phyloP scores from a whole-genome alignment of 2,329 filamentous ascomycete genomes.

The Clarireedia hainanense region DNA sequence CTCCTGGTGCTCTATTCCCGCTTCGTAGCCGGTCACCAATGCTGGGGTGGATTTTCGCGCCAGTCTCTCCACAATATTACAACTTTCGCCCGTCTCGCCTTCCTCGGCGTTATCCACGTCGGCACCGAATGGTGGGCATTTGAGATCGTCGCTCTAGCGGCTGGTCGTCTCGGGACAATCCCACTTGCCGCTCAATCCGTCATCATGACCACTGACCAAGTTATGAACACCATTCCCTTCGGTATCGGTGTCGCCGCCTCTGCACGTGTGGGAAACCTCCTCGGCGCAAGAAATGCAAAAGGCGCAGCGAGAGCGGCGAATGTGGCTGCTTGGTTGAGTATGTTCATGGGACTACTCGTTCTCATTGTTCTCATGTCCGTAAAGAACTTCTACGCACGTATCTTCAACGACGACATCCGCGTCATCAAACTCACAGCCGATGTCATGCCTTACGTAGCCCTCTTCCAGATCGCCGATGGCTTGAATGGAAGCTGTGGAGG shows the following conservation, averaged over 20 bases:
- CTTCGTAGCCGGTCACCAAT: slow-evolving; percentile 63
- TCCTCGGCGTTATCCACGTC: slow-evolving; percentile 73
- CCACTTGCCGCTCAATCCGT: slow-evolving; percentile 77
- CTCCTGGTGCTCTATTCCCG: slow-evolving; percentile 66
- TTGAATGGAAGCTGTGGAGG: slow-evolving; percentile 81
- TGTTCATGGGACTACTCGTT: slow-evolving; percentile 59
- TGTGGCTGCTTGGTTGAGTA: slow-evolving; percentile 64
- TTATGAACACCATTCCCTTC: slow-evolving; percentile 75
- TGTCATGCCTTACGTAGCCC: slow-evolving; percentile 77
- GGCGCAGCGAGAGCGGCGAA: slow-evolving; percentile 69
- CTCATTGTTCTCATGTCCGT: slow-evolving; percentile 62
- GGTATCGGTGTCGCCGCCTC: slow-evolving; percentile 78
- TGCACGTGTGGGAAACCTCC: slow-evolving; percentile 68
- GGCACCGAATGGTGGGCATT: slow-evolving; percentile 95
- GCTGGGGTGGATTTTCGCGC: slow-evolving; percentile 69
- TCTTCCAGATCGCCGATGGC: slow-evolving; percentile 87
- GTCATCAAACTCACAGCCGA: slow-evolving; percentile 67
- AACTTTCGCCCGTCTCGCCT: slow-evolving; percentile 65
- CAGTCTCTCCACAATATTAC: slow-evolving; percentile 58
- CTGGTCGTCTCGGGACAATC: slow-evolving; percentile 71
- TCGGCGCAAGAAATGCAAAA: slow-evolving; percentile 58
- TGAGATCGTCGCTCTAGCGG: slow-evolving; percentile 78
- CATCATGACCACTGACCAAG: slow-evolving; percentile 83
- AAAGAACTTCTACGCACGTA: slow-evolving; percentile 63
- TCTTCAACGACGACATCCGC: slow-evolving; percentile 71